A percentile compares a stretch with the other conserved stretches of the same genome.
Evolutionary conservation across 768 basidiomycete species (phyloP).

Genomic region (Chalciporus chontae): DNA sequence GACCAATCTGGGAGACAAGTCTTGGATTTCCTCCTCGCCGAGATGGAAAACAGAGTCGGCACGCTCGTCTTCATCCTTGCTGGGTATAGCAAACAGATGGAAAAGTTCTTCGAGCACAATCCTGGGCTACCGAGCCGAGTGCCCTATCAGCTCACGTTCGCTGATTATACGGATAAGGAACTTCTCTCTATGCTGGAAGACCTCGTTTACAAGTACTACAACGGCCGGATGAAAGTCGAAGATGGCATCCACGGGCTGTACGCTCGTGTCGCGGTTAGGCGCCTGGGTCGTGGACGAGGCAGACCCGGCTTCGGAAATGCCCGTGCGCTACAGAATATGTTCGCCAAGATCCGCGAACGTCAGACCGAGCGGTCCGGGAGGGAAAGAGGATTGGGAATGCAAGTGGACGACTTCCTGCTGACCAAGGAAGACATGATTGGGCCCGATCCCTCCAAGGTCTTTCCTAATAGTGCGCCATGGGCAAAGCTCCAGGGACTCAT

Average conservation of each 20-base stretch:
- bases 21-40: constrained; percentile 66
- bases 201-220: constrained; percentile 42
- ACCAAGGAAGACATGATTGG: constrained; percentile 59
- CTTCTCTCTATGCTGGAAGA: constrained; percentile 52
- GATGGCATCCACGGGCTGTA: constrained; percentile 55
- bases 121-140: constrained; percentile 67
- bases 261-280: constrained; percentile 52
- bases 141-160: constrained; percentile 55
- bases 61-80: constrained; percentile 68
- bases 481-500: constrained; percentile 48
- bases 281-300: constrained; percentile 60
- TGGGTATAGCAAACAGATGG: constrained; percentile 72
- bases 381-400: constrained; percentile 38
- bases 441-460: constrained; percentile 53
- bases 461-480: constrained; percentile 48
- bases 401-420: constrained; percentile 51
- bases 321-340: constrained; percentile 53
- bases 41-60: constrained; percentile 71
- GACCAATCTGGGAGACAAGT: constrained; percentile 53
- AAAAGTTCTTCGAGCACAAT: constrained; percentile 75
- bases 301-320: constrained; percentile 66
- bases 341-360: constrained; percentile 45
- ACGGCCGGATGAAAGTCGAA: constrained; percentile 53
- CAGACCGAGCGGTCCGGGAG: constrained; percentile 50
- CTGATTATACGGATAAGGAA: constrained; percentile 59